These are phyloP conservation scores for Albatrellus sp. DNA, from an alignment of 1,284 basidiomycete species.

Conservation along the genomic window DNA sequence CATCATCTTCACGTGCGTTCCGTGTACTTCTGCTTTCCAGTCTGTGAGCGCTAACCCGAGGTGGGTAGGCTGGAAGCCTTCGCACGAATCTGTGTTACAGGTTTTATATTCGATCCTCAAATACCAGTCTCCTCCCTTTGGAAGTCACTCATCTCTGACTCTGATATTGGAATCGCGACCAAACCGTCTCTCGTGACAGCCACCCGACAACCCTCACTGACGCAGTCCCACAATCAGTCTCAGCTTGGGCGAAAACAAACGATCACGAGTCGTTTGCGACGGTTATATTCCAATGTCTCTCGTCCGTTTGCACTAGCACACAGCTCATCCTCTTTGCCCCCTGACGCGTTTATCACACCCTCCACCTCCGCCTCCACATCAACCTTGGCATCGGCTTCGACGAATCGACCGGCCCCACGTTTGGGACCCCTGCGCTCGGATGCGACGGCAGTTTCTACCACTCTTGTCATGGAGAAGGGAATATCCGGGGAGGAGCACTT, in stretches of 20 bases:
- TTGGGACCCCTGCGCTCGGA: conserved; percentile 16
- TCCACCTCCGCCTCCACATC: conserved; percentile 7
- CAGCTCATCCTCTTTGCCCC: conserved; percentile 7
- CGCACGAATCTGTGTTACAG: conserved; percentile 85
- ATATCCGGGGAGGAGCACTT: conserved; percentile 12
- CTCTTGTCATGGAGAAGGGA: conserved; percentile 22
- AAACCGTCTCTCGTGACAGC: conserved; percentile 10
- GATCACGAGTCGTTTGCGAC: conserved; percentile 20
- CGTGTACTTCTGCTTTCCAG: not conserved
- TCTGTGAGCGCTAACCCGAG: conserved; percentile 1
- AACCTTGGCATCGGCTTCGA: conserved; percentile 2
- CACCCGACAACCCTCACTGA: conserved; percentile 12
- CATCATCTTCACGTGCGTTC: conserved; percentile 73
- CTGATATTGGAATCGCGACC: conserved; percentile 16
- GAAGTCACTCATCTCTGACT: conserved; percentile 20
- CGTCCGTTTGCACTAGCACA: conserved; percentile 32
- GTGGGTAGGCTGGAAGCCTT: conserved; percentile 65
- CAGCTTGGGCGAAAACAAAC: conserved; percentile 14
- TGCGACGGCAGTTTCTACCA: conserved; percentile 19
- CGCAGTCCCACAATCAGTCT: conserved; percentile 27
- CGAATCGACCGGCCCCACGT: not conserved
- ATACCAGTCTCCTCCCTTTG: conserved; percentile 46
- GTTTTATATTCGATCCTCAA: conserved; percentile 84
- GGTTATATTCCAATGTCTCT: conserved; percentile 24
- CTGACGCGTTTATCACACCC: not conserved